These are phyloP conservation scores for Colletotrichum musicola DNA, from an alignment of 2,329 filamentous ascomycete genomes.

Conservation along the genomic window DNA sequence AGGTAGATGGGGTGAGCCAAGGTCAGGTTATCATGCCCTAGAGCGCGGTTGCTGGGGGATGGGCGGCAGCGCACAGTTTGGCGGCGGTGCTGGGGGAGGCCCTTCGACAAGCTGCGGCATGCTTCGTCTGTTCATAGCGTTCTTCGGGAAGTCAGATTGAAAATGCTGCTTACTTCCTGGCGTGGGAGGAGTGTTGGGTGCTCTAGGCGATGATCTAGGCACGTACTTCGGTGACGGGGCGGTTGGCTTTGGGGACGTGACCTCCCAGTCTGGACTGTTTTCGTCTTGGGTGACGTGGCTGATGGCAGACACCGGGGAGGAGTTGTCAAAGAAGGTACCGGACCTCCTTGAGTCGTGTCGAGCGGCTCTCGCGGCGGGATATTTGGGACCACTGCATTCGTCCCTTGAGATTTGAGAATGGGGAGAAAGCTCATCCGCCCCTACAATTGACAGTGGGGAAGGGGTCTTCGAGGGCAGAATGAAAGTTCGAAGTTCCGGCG, in stretches of 20 bases:
- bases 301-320: constrained; percentile 12
- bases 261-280: background rate
- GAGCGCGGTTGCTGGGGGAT: constrained; percentile 52
- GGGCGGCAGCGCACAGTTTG: constrained; percentile 67
- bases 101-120: constrained; percentile 64
- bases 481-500: constrained; percentile 41
- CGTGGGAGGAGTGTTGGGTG: constrained; percentile 14
- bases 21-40: background rate
- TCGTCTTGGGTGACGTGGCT: constrained; percentile 10
- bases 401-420: constrained; percentile 52
- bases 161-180: constrained; percentile 6
- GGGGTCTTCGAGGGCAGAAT: constrained; percentile 25
- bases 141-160: constrained; percentile 34
- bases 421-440: constrained; percentile 38
- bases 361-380: constrained; percentile 26
- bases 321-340: constrained; percentile 41
- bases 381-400: constrained; percentile 44
- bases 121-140: constrained; percentile 57
- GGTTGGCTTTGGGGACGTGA: background rate
- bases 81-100: constrained; percentile 67
- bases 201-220: constrained; percentile 6
- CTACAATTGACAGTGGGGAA: constrained; percentile 40
- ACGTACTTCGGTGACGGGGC: constrained; percentile 8
- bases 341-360: constrained; percentile 35
- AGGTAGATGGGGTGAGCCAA: background rate